Base-by-base conservation (phyloP, 495 filamentous ascomycete species). In the Penicillium angulare region DNA sequence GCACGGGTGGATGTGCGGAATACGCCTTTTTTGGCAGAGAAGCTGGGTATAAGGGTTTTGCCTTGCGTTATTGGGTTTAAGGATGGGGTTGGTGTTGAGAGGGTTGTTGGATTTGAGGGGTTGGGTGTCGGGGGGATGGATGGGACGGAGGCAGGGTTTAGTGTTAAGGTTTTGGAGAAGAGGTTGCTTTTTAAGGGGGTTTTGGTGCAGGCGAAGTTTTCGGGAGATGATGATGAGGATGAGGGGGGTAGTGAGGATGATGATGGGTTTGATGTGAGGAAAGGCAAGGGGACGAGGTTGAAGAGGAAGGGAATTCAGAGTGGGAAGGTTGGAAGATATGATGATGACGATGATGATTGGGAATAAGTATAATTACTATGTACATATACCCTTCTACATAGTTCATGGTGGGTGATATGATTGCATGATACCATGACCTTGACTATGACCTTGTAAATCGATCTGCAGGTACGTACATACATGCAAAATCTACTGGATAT, bases 21-120 rank as follows among this genome's bases (percentile, higher is more conserved):
- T 43, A 85, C 84, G 33, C 84, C 87, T 0, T 92, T 90, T 48
- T 64, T 92, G 17, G 85, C 87, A 9, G 79, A 81, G 53, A 88
- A 84, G 49, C 61, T 92, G 39, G 83, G 81, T 39, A 77, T 92
- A 7, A 69, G 83, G 50, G 83, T 90, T 1, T 62, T 92, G 33
- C 88, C 88, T 0, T 92, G 87, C 57, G 84, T 92, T 44, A 79
- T 92, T 55, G 81, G 80, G 18, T 90, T 90, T 54, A 70, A 84
- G 42, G 81, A 87, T 65, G 88, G 87, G 5, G 66, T 86, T 31
- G 73, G 75, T 2, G 79, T 82, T 33, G 87, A 88, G 56, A 65
- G 87, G 27, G 79, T 92, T 6, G 71, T 89, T 46, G 88, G 88
- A 0, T 92, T 92, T 68, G 88, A 89, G 35, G 86, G 86, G 7